Evolutionary conservation across 768 basidiomycete genomes (phyloP).

Genomic region (Suillus plorans): DNA sequence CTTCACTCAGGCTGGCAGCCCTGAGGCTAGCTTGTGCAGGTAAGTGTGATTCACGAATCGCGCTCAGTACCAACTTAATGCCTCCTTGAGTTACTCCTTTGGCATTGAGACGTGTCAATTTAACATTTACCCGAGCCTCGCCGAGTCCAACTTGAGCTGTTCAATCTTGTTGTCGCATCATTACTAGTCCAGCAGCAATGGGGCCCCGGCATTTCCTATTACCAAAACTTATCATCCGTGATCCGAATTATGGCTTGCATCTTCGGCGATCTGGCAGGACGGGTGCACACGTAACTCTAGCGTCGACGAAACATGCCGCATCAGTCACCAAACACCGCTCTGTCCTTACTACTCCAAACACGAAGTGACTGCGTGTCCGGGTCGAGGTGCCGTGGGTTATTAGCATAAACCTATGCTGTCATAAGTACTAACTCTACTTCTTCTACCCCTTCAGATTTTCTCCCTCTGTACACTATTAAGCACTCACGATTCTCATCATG

Average conservation of each 20-base stretch:
- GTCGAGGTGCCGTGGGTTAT: slow-evolving; percentile 16
- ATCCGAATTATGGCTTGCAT: neutral
- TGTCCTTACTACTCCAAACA: slow-evolving; percentile 16
- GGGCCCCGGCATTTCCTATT: neutral
- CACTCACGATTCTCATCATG: slow-evolving; percentile 21
- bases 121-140: neutral
- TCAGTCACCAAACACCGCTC: slow-evolving; percentile 3
- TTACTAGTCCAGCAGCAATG: neutral
- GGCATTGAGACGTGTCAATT: neutral
- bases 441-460: slow-evolving; percentile 11
- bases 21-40: neutral
- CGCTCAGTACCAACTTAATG: neutral
- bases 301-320: neutral
- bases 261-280: neutral
- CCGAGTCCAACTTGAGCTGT: neutral
- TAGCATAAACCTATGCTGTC: slow-evolving; percentile 20
- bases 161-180: neutral
- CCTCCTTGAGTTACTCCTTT: neutral
- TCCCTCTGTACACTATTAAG: slow-evolving; percentile 5
- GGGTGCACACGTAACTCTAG: neutral
- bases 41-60: neutral
- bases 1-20: neutral
- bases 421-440: slow-evolving; percentile 24
- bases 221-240: neutral
- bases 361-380: slow-evolving; percentile 33